Evolutionary conservation across 768 basidiomycete species (phyloP).

Genomic region (Rhodotorula paludigena): DNA sequence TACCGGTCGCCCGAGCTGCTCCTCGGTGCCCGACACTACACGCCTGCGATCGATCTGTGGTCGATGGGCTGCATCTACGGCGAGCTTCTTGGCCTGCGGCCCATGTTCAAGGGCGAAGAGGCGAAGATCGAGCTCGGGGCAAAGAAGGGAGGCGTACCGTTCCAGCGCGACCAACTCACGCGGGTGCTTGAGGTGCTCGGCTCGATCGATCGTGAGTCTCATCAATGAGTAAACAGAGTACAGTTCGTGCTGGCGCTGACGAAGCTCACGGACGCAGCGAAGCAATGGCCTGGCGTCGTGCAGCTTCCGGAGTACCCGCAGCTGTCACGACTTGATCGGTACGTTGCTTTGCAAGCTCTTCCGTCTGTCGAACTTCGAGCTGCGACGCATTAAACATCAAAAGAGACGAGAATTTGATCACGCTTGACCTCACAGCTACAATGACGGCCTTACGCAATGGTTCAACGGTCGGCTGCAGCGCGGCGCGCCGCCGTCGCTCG

Average conservation of each 20-base stretch:
- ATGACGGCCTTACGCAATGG: slow-evolving; percentile 67
- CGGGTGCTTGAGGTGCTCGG: slow-evolving; percentile 96
- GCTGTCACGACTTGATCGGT: slow-evolving; percentile 12
- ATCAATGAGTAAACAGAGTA: too few relatives aligned
- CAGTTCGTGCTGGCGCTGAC: background rate
- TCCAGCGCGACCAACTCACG: slow-evolving; percentile 87
- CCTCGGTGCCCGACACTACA: slow-evolving; percentile 95
- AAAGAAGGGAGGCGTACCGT: slow-evolving; percentile 90
- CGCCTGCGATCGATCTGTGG: slow-evolving; percentile 92
- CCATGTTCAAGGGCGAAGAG: slow-evolving; percentile 98
- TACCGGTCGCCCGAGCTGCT: slow-evolving; percentile 95
- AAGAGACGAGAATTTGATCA: background rate
- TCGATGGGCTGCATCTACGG: slow-evolving; percentile 97
- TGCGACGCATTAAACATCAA: background rate
- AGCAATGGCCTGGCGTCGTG: slow-evolving; percentile 75
- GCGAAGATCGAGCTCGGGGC: slow-evolving; percentile 70
- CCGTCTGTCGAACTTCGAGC: background rate
- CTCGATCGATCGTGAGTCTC: slow-evolving; percentile 67
- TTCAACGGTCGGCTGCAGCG: slow-evolving; percentile 50
- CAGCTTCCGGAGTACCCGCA: slow-evolving; percentile 39
- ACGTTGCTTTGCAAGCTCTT: too few relatives aligned
- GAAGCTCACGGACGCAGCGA: slow-evolving; percentile 53
- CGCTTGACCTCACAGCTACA: slow-evolving; percentile 52
- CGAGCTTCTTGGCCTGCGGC: slow-evolving; percentile 83
- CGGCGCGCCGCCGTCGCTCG: slow-evolving; percentile 60